Conservation (phyloP, 2,329 filamentous ascomycete species). For the Ophiocordyceps camponoti-saundersi region DNA sequence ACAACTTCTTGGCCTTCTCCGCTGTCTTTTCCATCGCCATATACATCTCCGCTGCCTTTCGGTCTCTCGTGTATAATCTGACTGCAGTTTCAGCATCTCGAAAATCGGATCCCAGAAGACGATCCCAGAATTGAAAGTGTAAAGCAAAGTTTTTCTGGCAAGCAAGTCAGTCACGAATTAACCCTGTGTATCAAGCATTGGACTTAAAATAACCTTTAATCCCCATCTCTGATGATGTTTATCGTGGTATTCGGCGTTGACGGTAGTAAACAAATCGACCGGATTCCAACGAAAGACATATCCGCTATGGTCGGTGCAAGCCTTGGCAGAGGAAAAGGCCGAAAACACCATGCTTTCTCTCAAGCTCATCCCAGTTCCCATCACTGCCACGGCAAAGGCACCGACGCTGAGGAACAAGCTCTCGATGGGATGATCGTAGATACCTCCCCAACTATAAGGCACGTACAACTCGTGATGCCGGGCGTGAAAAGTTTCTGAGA, state of each 20-base stretch:
- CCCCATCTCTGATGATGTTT: constrained; percentile 1
- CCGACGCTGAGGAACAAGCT: constrained; percentile 1
- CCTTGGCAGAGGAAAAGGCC: background rate
- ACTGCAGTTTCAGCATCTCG: background rate
- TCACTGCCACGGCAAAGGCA: background rate
- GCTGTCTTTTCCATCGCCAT: background rate
- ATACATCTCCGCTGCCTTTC: background rate
- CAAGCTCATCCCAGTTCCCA: background rate
- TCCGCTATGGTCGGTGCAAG: constrained; percentile 1
- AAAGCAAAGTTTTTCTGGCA: background rate
- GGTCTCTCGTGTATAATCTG: background rate
- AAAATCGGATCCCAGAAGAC: background rate
- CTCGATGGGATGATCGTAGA: constrained; percentile 1
- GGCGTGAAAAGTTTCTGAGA: background rate
- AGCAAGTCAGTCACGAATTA: background rate
- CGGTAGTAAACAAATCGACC: background rate
- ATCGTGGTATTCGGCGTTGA: background rate
- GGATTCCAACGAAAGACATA: constrained; percentile 1
- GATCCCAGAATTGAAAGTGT: constrained; percentile 1
- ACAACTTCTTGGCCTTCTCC: background rate
- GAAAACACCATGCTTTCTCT: constrained; percentile 1
- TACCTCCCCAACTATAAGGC: constrained; percentile 1
- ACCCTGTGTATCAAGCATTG: background rate
- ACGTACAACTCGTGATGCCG: constrained; percentile 1
- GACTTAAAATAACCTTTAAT: background rate